Evolutionary conservation across 495 filamentous ascomycete species (phyloP), one percentile per base, ranked within the genome.

Genomic region (Podospora appendiculata): DNA sequence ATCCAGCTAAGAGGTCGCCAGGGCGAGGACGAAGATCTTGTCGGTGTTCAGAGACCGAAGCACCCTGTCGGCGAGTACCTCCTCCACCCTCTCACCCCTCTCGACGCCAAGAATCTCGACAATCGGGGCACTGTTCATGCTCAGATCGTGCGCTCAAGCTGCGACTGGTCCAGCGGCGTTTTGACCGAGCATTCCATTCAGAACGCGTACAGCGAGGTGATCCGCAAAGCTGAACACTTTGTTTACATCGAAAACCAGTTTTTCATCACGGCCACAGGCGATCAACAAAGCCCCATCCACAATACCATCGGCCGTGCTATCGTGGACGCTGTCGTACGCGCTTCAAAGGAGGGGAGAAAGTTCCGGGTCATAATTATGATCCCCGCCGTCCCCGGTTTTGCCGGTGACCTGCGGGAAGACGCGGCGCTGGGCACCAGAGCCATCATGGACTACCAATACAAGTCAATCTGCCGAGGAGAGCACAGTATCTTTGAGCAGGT

Each of bases 401-500:
- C 92, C 1, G 92, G 93, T 9, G 92, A 96, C 66, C 72, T 98
- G 10, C 71, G 92, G 35, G 83, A 88, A 13, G 82, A 85, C 56
- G 89, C 85, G 25, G 92, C 93, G 0, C 79, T 78, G 16, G 92
- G 93, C 18, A 96, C 92, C 0, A 72, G 89, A 51, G 90, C 90
- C 4, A 98, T 96, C 62, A 98, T 98, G 89, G 91, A 96, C 62
- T 98, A 96, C 65, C 92, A 96, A 65, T 98, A 92, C 71, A 96
- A 93, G 65, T 93, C 89, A 1, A 95, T 98, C 53, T 84, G 84
- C 59, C 87, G 92, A 11, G 92, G 93, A 2, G 84, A 95, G 58
- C 76, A 96, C 64, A 95, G 88, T 10, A 96, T 96, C 46, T 90
- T 86, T 59, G 86, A 79, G 13, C 87, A 87, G 58, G 82, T 96